phyloP scores from a whole-genome alignment of 2,329 filamentous ascomycete genomes.

The Byssothecium circinans region DNA sequence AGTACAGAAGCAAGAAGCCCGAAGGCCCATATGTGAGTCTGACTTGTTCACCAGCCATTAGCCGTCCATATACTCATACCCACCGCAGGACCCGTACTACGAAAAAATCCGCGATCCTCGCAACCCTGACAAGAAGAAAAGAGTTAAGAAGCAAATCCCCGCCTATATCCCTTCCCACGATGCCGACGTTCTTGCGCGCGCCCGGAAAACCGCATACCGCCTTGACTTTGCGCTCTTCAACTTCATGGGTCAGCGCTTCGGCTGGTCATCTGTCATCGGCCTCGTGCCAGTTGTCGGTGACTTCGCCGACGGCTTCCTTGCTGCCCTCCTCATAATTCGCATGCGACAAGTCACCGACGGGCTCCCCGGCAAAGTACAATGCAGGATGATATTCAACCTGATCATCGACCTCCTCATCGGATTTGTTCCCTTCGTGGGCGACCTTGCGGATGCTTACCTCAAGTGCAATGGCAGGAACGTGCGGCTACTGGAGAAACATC shows the following conservation, averaged over 20 bases:
- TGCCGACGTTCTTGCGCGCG: conserved; percentile 76
- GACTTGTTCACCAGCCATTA: conserved; percentile 1
- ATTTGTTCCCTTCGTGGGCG: conserved; percentile 74
- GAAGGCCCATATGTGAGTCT: conserved; percentile 45
- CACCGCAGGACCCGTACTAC: conserved; percentile 80
- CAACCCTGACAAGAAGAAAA: conserved; percentile 74
- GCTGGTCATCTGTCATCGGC: conserved; percentile 85
- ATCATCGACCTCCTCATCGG: conserved; percentile 72
- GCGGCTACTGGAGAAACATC: conserved; percentile 66
- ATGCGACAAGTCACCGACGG: conserved; percentile 77
- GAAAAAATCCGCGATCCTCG: conserved; percentile 77
- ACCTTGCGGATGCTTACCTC: conserved; percentile 71
- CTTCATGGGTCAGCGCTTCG: conserved; percentile 79
- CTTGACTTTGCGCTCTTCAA: conserved; percentile 85
- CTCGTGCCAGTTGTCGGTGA: conserved; percentile 73
- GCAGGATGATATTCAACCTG: conserved; percentile 81
- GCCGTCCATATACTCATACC: background rate
- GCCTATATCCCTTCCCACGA: conserved; percentile 83
- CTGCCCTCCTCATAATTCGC: conserved; percentile 69
- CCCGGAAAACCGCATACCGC: conserved; percentile 81
- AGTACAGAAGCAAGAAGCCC: conserved; percentile 51
- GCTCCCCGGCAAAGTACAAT: conserved; percentile 62
- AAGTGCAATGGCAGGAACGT: conserved; percentile 78
- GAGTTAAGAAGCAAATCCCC: conserved; percentile 80
- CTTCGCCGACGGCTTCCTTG: conserved; percentile 46